Base-by-base conservation (phyloP, 1,284 basidiomycete species). In the Spongiforma sp. region DNA sequence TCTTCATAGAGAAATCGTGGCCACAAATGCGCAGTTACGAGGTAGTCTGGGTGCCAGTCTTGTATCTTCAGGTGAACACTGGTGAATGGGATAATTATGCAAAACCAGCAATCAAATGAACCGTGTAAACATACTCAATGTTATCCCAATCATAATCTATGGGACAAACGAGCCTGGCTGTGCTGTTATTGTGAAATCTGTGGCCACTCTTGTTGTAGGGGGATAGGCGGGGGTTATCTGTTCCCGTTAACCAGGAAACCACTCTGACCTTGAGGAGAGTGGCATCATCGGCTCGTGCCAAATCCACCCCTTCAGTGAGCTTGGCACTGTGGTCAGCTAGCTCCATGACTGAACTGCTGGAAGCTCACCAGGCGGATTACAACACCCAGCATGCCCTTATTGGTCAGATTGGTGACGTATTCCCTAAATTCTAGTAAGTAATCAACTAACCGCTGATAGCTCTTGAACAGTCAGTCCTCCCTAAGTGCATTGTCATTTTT, bases 111-210 rank as follows among this genome's bases (percentile, higher is more conserved):
- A n/a, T n/a, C n/a, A n/a, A n/a, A n/a, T n/a, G n/a, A n/a, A n/a
- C n/a, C n/a, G n/a, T n/a, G 17, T 3, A 17, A 4, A 58, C 57
- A 26, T 57, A 68, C 63, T 53, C 30, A 0, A 24, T 5, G 17
- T 62, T 32, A 2, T 50, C 28, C 68, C 69, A 70, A 15, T 68
- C 41, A 41, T 68, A 70, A 14, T 70, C 60, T 1, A 61, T 39
- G 0, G 59, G 67, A 37, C 69, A 71, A 12, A 69, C 19, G 7
- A 65, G 60, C 26, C 21, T 36, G 17, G 36, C 61, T 2, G 63
- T 69, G 36, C 21, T 33, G 36, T 64, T 21, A 50, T 62, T 48
- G 7, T 60, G 4, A n/a, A 69, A 65, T 1, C 62, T 55, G 2
- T 26, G 6, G 17, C 34, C 54, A 0, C 7, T 12, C 52, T 69